Conservation (phyloP, 768 basidiomycete genomes). For the Boletales sp. region DNA sequence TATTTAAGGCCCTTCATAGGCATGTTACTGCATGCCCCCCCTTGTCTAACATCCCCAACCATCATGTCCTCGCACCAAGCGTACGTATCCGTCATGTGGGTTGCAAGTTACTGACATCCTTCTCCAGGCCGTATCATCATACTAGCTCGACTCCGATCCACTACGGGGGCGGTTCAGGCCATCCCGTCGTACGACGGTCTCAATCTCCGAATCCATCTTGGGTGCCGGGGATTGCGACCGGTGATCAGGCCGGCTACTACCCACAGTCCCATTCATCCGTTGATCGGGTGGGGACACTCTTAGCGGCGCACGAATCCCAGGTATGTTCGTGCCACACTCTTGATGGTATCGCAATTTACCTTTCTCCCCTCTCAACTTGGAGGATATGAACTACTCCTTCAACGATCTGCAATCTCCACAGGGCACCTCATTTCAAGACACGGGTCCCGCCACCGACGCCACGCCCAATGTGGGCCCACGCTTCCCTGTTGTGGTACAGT, state of each 20-base stretch:
- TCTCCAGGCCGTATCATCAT: slow-evolving; percentile 4
- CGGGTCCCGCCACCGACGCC: neutral
- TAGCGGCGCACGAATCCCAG: slow-evolving; percentile 2
- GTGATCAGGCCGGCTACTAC: slow-evolving; percentile 1
- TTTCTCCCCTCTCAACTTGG: neutral
- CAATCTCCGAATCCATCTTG: neutral
- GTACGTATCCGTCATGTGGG: slow-evolving; percentile 9
- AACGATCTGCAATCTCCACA: neutral
- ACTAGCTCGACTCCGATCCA: neutral
- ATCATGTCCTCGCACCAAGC: slow-evolving; percentile 20
- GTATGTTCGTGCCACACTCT: slow-evolving; percentile 9
- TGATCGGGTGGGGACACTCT: neutral
- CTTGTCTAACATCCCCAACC: slow-evolving; percentile 1
- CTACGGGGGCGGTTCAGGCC: slow-evolving; percentile 3
- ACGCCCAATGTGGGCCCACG: slow-evolving; percentile 7
- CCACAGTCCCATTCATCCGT: slow-evolving; percentile 2
- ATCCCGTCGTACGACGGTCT: neutral
- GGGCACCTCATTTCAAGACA: neutral
- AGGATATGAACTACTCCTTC: slow-evolving; percentile 6
- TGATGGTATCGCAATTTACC: neutral
- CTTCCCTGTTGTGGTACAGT: neutral
- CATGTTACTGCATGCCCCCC: slow-evolving; percentile 4
- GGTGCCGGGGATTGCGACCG: neutral
- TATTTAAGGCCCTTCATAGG: slow-evolving; percentile 21
- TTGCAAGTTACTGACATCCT: slow-evolving; percentile 1